Evolutionary conservation across 345 rosid genomes (phyloP).

Genomic region (Clarkia xantiana): DNA sequence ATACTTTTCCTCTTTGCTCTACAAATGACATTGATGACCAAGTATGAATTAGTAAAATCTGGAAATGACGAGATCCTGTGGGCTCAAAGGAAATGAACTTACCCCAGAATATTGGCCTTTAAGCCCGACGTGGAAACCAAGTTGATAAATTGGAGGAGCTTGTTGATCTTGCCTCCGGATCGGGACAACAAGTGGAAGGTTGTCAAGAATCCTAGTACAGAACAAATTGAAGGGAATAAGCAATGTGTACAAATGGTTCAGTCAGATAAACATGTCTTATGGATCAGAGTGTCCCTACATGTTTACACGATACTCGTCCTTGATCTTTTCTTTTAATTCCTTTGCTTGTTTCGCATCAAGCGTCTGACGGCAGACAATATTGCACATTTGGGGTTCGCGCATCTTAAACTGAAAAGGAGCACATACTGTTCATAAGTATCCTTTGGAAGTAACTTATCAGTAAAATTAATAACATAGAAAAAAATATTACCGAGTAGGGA

Average conservation of each 20-base stretch:
- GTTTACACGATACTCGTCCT: slow-evolving; percentile 28
- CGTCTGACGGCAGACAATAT: slow-evolving; percentile 13
- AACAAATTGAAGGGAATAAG: background rate
- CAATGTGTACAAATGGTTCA: too few relatives aligned
- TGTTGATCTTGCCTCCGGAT: slow-evolving; percentile 22
- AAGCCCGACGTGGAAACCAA: slow-evolving; percentile 28
- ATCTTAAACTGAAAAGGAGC: slow-evolving; percentile 23
- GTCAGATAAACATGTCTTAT: too few relatives aligned
- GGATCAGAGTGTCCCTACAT: slow-evolving; percentile 12
- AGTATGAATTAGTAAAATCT: too few relatives aligned
- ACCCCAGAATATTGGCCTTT: slow-evolving; percentile 26
- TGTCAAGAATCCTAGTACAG: background rate
- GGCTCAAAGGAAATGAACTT: too few relatives aligned
- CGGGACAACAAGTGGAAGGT: slow-evolving; percentile 26
- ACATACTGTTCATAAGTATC: background rate
- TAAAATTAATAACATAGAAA: too few relatives aligned
- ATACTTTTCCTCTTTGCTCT: slow-evolving; percentile 30
- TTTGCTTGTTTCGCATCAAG: slow-evolving; percentile 16
- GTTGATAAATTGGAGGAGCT: slow-evolving; percentile 20
- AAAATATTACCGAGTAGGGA: slow-evolving; percentile 17
- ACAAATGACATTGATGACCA: background rate
- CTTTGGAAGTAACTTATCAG: too few relatives aligned
- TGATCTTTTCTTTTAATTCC: slow-evolving; percentile 26
- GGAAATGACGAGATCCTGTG: slow-evolving; percentile 2
- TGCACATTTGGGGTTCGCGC: slow-evolving; percentile 30